Base-by-base conservation (phyloP, 2,329 filamentous ascomycete species). In the Monosporascus sp. region DNA sequence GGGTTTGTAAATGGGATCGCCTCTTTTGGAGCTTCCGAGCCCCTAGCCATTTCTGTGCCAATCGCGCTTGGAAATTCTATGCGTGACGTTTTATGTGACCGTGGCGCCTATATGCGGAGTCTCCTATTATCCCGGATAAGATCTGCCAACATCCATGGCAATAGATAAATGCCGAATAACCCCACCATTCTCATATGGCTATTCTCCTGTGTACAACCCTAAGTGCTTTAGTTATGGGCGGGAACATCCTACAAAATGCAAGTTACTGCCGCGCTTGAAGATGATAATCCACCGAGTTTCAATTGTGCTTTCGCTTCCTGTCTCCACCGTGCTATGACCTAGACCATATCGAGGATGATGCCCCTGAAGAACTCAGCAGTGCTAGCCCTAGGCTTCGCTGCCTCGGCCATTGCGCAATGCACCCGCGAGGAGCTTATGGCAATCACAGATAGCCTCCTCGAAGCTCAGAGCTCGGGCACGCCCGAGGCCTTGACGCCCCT, bases 391-490 rank as follows among this genome's bases (percentile, higher is more conserved):
- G 58, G 59, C 51, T 46, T 65, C 35, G 47, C 63, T 41, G 47
- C 48, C 46, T 48, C 59, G 15, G 58, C 47, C 1, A 52, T 55
- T 5, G 59, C 60, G 25, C 59, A 64, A 48, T 65, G 63, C 57
- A 55, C 50, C 17, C 60, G 63, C 11, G 63, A 62, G 50, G 51
- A 54, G 17, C 63, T 65, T n/a, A 56, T 59, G 6, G 60, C 58
- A 11, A 60, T 57, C 3, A 65, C 63, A 4, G 51, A 61, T 35
- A 59, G 55, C 47, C 60, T 65, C 37, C 56, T 65, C 9, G 63
- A 52, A 4, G 63, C 63, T 18, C 63, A 65, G 54, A 64, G 58
- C 11, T 58, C 54, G 1, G 63, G 63, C 24, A 53, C 22, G 5
- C 58, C 59, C 1, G 56, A 56, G 24, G 11, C 52, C 5, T 52